phyloP scores from a whole-genome alignment of 176 grass and related monocot species.

The Carex pumila region DNA sequence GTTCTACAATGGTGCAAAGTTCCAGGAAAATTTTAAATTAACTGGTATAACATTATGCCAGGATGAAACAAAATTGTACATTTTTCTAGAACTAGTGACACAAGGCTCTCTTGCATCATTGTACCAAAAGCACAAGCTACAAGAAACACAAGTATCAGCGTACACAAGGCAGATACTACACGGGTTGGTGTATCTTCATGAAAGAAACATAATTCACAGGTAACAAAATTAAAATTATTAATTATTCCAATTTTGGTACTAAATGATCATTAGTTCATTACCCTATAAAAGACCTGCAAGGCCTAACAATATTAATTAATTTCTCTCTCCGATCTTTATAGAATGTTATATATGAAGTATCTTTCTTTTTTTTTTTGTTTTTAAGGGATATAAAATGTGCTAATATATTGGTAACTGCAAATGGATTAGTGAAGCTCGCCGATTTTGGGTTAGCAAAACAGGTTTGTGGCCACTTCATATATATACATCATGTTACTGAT shows the following conservation, averaged over 20 bases:
- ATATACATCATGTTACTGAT: neutral
- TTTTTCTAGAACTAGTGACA: too few species aligned
- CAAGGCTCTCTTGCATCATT: too few species aligned
- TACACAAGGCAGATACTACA: slow-evolving; percentile 90
- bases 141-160: too few species aligned
- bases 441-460: slow-evolving; percentile 98
- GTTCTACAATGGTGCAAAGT: neutral
- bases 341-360: too few species aligned
- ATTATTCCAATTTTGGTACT: neutral
- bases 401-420: slow-evolving; percentile 92
- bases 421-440: slow-evolving; percentile 94
- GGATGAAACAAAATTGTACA: too few species aligned
- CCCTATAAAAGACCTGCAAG: neutral
- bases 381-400: slow-evolving; percentile 95
- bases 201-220: slow-evolving; percentile 87
- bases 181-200: slow-evolving; percentile 91
- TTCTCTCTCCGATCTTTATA: neutral
- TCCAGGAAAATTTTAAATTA: slow-evolving; percentile 12
- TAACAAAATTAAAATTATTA: slow-evolving; percentile 18
- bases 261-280: too few species aligned
- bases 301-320: too few species aligned
- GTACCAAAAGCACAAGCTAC: too few species aligned
- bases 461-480: slow-evolving; percentile 40
- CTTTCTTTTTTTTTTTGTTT: slow-evolving; percentile 9
- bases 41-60: too few species aligned